phyloP scores from a whole-genome alignment of 2,329 filamentous ascomycete genomes.

The Ceratocystis eucalypticola region DNA sequence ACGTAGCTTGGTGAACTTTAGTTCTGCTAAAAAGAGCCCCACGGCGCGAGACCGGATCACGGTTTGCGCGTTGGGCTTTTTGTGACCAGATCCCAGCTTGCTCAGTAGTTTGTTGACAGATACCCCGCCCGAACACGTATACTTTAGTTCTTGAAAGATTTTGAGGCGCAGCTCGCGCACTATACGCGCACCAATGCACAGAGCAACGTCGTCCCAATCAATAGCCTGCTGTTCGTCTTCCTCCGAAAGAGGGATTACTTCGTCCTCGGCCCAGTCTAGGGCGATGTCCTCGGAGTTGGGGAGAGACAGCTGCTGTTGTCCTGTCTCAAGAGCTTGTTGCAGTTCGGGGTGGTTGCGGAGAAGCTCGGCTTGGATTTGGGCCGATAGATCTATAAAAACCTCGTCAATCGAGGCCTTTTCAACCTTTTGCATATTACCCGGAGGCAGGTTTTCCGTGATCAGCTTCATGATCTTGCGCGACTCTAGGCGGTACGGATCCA shows the following conservation, averaged over 20 bases:
- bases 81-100: constrained; percentile 80
- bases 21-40: constrained; percentile 61
- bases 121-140: constrained; percentile 85
- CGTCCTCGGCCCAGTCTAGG: constrained; percentile 72
- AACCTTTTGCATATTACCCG: constrained; percentile 52
- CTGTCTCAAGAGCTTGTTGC: constrained; percentile 32
- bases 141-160: constrained; percentile 58
- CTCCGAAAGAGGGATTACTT: constrained; percentile 64
- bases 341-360: constrained; percentile 67
- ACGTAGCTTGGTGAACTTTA: constrained; percentile 90
- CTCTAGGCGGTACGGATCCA: constrained; percentile 82
- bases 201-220: constrained; percentile 91
- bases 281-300: constrained; percentile 55
- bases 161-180: constrained; percentile 58
- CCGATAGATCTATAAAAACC: constrained; percentile 83
- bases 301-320: constrained; percentile 57
- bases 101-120: constrained; percentile 89
- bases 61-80: constrained; percentile 90
- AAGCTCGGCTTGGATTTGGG: constrained; percentile 63
- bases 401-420: constrained; percentile 96
- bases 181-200: constrained; percentile 79
- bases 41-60: constrained; percentile 80
- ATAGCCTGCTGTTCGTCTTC: constrained; percentile 67
- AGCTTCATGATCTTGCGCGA: constrained; percentile 67
- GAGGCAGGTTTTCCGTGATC: constrained; percentile 63